Evolutionary conservation across 164 flowering plant genomes (phyloP).

Genomic region (Amborella trichopoda): DNA sequence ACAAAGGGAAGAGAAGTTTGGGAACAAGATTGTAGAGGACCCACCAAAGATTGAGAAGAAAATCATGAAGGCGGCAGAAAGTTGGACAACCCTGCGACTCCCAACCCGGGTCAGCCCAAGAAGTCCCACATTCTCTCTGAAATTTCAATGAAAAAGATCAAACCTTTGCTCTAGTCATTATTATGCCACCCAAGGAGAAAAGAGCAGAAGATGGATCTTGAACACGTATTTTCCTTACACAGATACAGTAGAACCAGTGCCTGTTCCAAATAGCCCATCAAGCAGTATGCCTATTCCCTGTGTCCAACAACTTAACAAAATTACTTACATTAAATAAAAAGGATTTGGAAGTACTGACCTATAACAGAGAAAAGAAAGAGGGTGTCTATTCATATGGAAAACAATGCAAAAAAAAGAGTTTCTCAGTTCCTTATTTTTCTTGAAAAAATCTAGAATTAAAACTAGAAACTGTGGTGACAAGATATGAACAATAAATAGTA

Average conservation of each 20-base stretch:
- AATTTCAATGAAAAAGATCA: constrained; percentile 5
- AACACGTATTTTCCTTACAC: constrained; percentile 45
- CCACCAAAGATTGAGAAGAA: constrained; percentile 84
- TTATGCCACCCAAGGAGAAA: neutral
- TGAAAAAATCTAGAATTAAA: no score
- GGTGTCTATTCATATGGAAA: no score
- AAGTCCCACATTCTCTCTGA: constrained; percentile 94
- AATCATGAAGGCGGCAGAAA: constrained; percentile 97
- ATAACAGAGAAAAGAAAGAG: no score
- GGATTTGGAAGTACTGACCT: no score
- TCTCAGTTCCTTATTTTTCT: no score
- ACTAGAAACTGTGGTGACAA: no score
- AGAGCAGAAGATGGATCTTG: neutral
- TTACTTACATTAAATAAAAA: no score
- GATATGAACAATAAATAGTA: no score
- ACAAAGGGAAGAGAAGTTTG: neutral
- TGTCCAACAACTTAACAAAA: no score
- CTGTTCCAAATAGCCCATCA: constrained; percentile 88
- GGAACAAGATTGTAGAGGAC: constrained; percentile 4
- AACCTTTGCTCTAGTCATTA: neutral
- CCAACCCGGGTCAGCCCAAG: constrained; percentile 97
- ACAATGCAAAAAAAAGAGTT: no score
- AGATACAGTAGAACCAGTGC: constrained; percentile 84
- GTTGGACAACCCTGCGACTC: constrained; percentile 94
- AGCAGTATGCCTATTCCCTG: constrained; percentile 93